Conservation (phyloP, 164 flowering plant genomes). For the Santalum album region DNA sequence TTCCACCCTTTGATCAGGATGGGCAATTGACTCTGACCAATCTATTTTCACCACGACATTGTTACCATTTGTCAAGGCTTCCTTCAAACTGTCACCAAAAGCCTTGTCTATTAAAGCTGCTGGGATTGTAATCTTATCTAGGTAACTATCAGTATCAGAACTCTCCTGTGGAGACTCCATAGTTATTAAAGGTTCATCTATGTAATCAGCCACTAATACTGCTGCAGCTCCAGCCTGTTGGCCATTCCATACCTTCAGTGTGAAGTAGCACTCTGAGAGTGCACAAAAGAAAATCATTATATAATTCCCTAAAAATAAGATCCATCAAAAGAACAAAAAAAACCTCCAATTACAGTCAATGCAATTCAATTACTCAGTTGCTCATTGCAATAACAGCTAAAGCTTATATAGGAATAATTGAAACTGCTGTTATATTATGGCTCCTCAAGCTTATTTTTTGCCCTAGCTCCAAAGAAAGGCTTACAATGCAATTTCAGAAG, state of each 20-base stretch:
- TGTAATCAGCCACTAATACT: constrained; percentile 71
- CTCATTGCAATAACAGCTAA: no score
- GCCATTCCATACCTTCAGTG: constrained; percentile 81
- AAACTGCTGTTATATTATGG: no score
- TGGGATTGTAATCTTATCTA: constrained; percentile 68
- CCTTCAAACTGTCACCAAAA: constrained; percentile 56
- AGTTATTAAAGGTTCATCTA: constrained; percentile 76
- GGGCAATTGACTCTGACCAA: constrained; percentile 86
- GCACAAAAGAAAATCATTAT: background rate
- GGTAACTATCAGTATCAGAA: constrained; percentile 39
- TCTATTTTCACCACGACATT: constrained; percentile 55
- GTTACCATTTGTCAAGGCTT: constrained; percentile 37
- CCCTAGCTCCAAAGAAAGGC: no score
- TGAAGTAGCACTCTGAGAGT: constrained; percentile 69
- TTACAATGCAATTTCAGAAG: no score
- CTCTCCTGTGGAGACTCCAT: constrained; percentile 87
- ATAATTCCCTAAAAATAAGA: background rate
- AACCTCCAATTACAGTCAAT: background rate
- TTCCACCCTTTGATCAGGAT: constrained; percentile 84
- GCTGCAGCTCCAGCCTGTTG: constrained; percentile 94
- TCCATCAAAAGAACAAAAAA: background rate
- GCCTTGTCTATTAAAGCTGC: constrained; percentile 61
- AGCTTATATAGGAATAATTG: no score
- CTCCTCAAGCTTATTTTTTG: no score
- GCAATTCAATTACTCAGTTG: no score